Conservation (phyloP, 805 yeast species). For the Hanseniaspora valbyensis region DNA sequence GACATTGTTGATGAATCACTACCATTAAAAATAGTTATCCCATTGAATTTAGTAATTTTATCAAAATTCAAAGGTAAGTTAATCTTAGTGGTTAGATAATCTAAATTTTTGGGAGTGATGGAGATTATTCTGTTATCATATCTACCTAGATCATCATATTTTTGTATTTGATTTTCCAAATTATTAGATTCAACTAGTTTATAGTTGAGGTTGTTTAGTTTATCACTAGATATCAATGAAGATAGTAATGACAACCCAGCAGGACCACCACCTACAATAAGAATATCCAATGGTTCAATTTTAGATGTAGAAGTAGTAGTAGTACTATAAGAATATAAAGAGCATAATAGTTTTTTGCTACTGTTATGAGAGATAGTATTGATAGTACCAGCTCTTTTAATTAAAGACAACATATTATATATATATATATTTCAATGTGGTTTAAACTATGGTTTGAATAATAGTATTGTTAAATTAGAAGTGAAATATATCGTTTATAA, state of each 20-base stretch:
- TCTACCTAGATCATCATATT: constrained; percentile 22
- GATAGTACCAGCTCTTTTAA: no score
- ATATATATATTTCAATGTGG: no score
- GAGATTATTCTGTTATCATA: constrained; percentile 77
- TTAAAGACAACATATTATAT: no score
- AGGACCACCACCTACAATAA: constrained; percentile 94
- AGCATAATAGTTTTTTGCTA: no score
- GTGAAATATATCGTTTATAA: no score
- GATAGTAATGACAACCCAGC: constrained; percentile 85
- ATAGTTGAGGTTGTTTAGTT: constrained; percentile 48
- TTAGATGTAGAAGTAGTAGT: background rate
- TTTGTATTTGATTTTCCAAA: constrained; percentile 25
- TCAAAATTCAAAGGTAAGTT: constrained; percentile 64
- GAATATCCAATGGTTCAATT: constrained; percentile 36
- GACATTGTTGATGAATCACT: constrained; percentile 39
- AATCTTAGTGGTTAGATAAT: constrained; percentile 56
- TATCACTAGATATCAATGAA: constrained; percentile 32
- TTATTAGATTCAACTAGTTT: constrained; percentile 65
- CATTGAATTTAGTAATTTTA: constrained; percentile 70
- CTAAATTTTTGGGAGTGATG: constrained; percentile 69
- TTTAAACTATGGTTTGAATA: no score
- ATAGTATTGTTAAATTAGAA: no score
- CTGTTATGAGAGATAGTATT: no score
- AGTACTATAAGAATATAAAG: no score
- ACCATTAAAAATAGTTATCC: constrained; percentile 80